Evolutionary conservation across 768 basidiomycete genomes (phyloP).

Genomic region (Lentinula lateritia): DNA sequence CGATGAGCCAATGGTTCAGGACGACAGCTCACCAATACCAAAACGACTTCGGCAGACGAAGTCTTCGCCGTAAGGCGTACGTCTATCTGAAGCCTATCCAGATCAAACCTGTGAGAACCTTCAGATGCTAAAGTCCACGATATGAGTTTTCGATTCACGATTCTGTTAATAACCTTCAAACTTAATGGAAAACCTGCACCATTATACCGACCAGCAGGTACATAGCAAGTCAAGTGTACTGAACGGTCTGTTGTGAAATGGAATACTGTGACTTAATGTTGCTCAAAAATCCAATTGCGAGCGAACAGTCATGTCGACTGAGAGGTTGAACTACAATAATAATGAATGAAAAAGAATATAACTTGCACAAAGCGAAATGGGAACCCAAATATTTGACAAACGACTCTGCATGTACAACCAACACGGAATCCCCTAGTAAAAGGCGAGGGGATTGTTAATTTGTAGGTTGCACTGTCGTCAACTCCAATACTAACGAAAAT

Average conservation of each 20-base stretch:
- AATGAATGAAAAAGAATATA: background rate
- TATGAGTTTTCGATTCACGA: no score
- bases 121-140: no score
- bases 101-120: no score
- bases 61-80: background rate
- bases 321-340: background rate
- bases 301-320: no score
- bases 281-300: no score
- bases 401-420: background rate
- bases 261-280: no score
- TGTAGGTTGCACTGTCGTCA: slow-evolving; percentile 40
- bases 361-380: background rate
- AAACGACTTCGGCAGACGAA: slow-evolving; percentile 28
- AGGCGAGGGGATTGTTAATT: slow-evolving; percentile 52
- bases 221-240: no score
- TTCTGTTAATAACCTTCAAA: no score
- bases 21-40: slow-evolving; percentile 17
- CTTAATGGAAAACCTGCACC: no score
- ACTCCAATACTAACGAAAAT: background rate
- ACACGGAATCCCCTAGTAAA: slow-evolving; percentile 53
- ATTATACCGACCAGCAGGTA: no score
- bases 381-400: background rate
- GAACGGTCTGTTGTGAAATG: no score
- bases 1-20: slow-evolving; percentile 21
- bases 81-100: background rate